phyloP scores from a whole-genome alignment of 805 yeast species.

The Scheffersomyces stipitis region DNA sequence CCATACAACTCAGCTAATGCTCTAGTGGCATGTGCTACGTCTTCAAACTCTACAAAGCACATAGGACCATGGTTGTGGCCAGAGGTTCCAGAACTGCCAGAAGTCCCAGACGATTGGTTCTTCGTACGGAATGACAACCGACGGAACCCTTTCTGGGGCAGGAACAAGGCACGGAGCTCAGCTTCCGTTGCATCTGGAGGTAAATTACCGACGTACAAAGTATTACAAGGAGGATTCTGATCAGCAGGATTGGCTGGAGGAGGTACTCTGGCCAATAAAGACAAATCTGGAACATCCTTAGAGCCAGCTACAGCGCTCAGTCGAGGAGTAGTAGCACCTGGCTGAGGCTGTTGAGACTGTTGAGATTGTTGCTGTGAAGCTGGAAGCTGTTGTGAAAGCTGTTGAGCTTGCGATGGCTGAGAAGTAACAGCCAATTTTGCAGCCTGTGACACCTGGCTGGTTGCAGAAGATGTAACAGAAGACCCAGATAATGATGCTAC shows the following conservation, averaged over 20 bases:
- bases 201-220: constrained; percentile 92
- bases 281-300: constrained; percentile 59
- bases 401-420: constrained; percentile 9
- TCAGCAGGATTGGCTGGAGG: constrained; percentile 98
- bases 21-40: constrained; percentile 87
- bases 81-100: constrained; percentile 21
- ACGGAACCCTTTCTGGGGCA: constrained; percentile 90
- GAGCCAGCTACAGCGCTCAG: constrained; percentile 13
- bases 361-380: constrained; percentile 5
- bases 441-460: constrained; percentile 1
- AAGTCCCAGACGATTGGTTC: constrained; percentile 28
- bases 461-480: constrained; percentile 3
- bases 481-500: constrained; percentile 3
- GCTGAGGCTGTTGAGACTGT: constrained; percentile 18
- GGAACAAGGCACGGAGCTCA: constrained; percentile 82
- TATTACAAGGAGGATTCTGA: constrained; percentile 98
- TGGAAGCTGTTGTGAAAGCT: neutral
- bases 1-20: constrained; percentile 95
- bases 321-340: constrained; percentile 15
- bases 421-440: neutral
- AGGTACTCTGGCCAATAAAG: constrained; percentile 75
- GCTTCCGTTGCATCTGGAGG: constrained; percentile 97
- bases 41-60: constrained; percentile 99
- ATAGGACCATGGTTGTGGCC: constrained; percentile 82
- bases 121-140: constrained; percentile 89